These are phyloP conservation scores for Candida jianshihensis DNA, from an alignment of 805 yeast species.

Conservation along the genomic window DNA sequence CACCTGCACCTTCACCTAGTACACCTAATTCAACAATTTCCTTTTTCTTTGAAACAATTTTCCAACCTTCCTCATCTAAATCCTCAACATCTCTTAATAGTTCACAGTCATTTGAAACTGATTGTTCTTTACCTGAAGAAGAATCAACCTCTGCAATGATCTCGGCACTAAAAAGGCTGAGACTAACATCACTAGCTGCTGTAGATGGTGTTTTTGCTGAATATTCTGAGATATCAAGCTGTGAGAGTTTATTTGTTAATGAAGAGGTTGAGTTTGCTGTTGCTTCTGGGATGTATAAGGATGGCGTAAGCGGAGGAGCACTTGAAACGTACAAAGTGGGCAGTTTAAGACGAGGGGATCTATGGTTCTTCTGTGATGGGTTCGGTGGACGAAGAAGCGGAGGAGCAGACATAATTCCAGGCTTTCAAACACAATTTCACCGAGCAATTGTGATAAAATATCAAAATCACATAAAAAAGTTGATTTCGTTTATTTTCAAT, in stretches of 20 bases:
- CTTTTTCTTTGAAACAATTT: slow-evolving; percentile 44
- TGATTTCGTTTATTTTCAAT: too few relatives aligned
- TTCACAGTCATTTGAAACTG: slow-evolving; percentile 1
- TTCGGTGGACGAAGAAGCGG: slow-evolving; percentile 39
- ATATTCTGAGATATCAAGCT: slow-evolving; percentile 14
- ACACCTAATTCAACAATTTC: slow-evolving; percentile 62
- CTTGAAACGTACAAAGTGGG: slow-evolving; percentile 26
- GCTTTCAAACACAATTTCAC: too few relatives aligned
- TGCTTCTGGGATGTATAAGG: background rate
- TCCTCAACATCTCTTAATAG: slow-evolving; percentile 38
- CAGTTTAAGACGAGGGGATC: slow-evolving; percentile 38
- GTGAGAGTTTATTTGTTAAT: slow-evolving; percentile 14
- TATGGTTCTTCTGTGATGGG: slow-evolving; percentile 28
- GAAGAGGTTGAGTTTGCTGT: slow-evolving; percentile 15
- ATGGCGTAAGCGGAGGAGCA: slow-evolving; percentile 4
- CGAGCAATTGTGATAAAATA: too few relatives aligned
- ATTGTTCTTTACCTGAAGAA: background rate
- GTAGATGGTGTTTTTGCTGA: slow-evolving; percentile 24
- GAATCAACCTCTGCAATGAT: slow-evolving; percentile 23
- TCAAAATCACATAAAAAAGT: too few relatives aligned
- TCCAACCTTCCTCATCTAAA: slow-evolving; percentile 74
- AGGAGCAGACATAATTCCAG: slow-evolving; percentile 31
- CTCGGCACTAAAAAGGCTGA: slow-evolving; percentile 23
- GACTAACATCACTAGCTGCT: slow-evolving; percentile 21
- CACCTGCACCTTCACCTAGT: slow-evolving; percentile 94